These are phyloP conservation scores for Cicer bijugum DNA, from an alignment of 306 rosid genomes.

Conservation along the genomic window DNA sequence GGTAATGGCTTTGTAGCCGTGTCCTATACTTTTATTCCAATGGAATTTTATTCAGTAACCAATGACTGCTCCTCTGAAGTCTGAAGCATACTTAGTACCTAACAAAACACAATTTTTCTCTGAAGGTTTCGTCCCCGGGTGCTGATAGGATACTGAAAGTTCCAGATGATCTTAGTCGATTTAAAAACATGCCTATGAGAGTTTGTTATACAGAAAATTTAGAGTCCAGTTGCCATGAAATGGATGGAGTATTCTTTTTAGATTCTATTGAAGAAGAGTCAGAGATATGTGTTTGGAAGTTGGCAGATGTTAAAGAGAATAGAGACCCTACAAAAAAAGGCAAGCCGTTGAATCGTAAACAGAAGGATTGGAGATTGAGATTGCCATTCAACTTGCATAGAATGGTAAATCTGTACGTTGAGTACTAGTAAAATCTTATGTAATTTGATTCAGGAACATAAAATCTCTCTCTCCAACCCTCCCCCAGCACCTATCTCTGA, in stretches of 20 bases:
- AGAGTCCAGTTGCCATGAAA: conserved; percentile 58
- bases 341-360: conserved; percentile 78
- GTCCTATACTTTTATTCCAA: conserved; percentile 16
- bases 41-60: conserved; percentile 33
- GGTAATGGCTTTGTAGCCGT: conserved; percentile 51
- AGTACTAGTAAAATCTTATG: conserved; percentile 47
- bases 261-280: conserved; percentile 64
- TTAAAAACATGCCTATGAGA: conserved; percentile 78
- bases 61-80: conserved; percentile 36
- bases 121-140: conserved; percentile 90
- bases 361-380: conserved; percentile 86
- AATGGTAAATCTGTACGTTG: conserved; percentile 70
- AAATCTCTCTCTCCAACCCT: background rate
- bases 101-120: conserved; percentile 35
- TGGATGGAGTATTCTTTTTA: conserved; percentile 65
- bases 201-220: conserved; percentile 60
- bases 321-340: conserved; percentile 80
- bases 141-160: conserved; percentile 85
- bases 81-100: conserved; percentile 40
- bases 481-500: conserved; percentile 3
- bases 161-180: conserved; percentile 77
- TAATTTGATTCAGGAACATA: conserved; percentile 39
- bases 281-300: conserved; percentile 79
- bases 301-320: conserved; percentile 83
- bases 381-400: conserved; percentile 68